phyloP scores from a whole-genome alignment of 768 basidiomycete genomes.

The Leucocoprinus sp. region DNA sequence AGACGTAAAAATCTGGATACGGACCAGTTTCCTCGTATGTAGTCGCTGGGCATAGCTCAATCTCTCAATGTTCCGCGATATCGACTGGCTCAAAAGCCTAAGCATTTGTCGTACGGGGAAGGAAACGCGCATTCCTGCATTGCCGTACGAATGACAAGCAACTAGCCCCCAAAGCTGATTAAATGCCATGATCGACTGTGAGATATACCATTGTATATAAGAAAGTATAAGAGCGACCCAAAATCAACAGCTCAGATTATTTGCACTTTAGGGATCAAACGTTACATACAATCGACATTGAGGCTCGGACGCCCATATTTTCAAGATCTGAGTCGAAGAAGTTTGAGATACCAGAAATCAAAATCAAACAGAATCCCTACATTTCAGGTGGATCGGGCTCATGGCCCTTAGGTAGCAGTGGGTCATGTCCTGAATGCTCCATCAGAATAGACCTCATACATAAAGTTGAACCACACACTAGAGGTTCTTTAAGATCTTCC shows the following conservation, averaged over 20 bases:
- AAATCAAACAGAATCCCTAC: conserved; percentile 27
- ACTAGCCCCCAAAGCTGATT: conserved; percentile 76
- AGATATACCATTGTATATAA: background rate
- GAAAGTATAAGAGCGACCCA: background rate
- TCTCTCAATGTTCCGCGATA: conserved; percentile 73
- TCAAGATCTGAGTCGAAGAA: conserved; percentile 42
- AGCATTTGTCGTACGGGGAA: conserved; percentile 82
- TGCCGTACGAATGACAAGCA: conserved; percentile 70
- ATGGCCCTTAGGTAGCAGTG: conserved; percentile 81
- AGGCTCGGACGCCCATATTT: conserved; percentile 78
- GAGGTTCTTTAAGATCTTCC: conserved; percentile 58
- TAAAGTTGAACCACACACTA: conserved; percentile 31
- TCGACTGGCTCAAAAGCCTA: conserved; percentile 68
- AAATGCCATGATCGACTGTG: conserved; percentile 71
- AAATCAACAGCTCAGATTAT: background rate
- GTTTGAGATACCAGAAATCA: background rate
- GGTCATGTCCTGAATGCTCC: conserved; percentile 56
- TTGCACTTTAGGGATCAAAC: background rate
- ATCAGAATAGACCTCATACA: background rate
- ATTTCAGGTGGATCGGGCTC: conserved; percentile 81
- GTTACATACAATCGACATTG: conserved; percentile 70
- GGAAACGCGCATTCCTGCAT: conserved; percentile 75
- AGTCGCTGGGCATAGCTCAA: conserved; percentile 70
- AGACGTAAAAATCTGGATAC: conserved; percentile 15
- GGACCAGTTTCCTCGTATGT: conserved; percentile 68